Percentiles rank a stretch among this genome's conserved stretches.
phyloP scores from a whole-genome alignment of 371 early-diverging fungal species.

The Umbelopsis sp. region DNA sequence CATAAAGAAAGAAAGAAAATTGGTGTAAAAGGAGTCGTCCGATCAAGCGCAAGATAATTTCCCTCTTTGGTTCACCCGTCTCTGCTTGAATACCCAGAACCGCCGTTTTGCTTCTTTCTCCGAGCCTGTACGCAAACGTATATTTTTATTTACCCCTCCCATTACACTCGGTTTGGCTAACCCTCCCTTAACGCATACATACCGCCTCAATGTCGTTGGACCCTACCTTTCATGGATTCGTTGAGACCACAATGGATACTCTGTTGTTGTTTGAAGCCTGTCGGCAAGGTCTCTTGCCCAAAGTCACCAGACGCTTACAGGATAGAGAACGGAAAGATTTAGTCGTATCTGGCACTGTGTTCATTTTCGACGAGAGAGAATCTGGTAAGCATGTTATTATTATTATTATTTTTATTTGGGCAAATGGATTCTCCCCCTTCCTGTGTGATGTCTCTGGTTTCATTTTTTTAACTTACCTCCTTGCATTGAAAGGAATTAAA shows the following conservation, averaged over 20 bases:
- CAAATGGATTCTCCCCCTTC: not conserved
- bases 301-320: slow-evolving; percentile 70
- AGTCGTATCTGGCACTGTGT: slow-evolving; percentile 74
- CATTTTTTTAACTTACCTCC: slow-evolving; percentile 1
- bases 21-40: not conserved
- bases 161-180: no score
- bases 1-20: no score
- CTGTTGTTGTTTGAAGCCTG: slow-evolving; percentile 79
- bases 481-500: slow-evolving; percentile 56
- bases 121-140: not conserved
- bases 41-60: not conserved
- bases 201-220: slow-evolving; percentile 32
- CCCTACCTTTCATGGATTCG: slow-evolving; percentile 72
- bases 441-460: not conserved
- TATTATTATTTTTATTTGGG: not conserved
- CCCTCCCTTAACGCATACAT: not conserved
- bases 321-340: slow-evolving; percentile 67
- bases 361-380: slow-evolving; percentile 79
- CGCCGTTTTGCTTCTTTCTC: not conserved
- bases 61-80: slow-evolving; percentile 1
- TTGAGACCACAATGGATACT: slow-evolving; percentile 76
- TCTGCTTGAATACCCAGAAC: not conserved
- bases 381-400: slow-evolving; percentile 50
- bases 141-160: no score
- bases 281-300: slow-evolving; percentile 60